phyloP scores from a whole-genome alignment of 2,329 filamentous ascomycete species.

The Fusarium irregulare region DNA sequence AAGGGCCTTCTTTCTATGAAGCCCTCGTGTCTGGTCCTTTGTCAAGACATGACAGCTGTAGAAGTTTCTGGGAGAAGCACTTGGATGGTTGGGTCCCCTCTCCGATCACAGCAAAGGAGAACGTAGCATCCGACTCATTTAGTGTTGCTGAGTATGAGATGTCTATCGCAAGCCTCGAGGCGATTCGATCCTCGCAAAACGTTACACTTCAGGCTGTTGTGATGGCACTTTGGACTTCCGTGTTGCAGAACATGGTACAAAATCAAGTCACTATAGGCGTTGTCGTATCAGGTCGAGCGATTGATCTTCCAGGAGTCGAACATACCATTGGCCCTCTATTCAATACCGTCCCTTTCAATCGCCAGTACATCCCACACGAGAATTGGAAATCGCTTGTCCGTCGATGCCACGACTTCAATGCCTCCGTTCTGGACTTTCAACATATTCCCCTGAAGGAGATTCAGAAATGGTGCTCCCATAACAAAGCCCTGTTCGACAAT shows the following conservation, averaged over 20 bases:
- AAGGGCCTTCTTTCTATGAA: constrained; percentile 71
- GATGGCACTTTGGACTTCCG: constrained; percentile 78
- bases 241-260: constrained; percentile 64
- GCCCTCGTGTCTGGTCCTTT: constrained; percentile 78
- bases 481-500: constrained; percentile 76
- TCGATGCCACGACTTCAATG: constrained; percentile 77
- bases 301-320: constrained; percentile 74
- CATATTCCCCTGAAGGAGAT: constrained; percentile 79
- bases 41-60: constrained; percentile 53
- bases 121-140: neutral
- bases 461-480: constrained; percentile 77
- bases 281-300: constrained; percentile 80
- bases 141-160: constrained; percentile 44
- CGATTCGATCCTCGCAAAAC: constrained; percentile 67
- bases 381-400: constrained; percentile 71
- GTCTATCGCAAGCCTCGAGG: constrained; percentile 59
- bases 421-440: constrained; percentile 75
- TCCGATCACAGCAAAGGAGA: constrained; percentile 23
- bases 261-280: constrained; percentile 72
- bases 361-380: constrained; percentile 56
- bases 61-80: constrained; percentile 74
- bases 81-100: constrained; percentile 53
- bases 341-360: constrained; percentile 84
- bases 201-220: constrained; percentile 84
- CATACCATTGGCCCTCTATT: constrained; percentile 83